A percentile compares a stretch with the other conserved stretches of the same genome.
These are phyloP conservation scores for Citrus sp. DNA, from an alignment of 345 rosid species.

Conservation along the genomic window DNA sequence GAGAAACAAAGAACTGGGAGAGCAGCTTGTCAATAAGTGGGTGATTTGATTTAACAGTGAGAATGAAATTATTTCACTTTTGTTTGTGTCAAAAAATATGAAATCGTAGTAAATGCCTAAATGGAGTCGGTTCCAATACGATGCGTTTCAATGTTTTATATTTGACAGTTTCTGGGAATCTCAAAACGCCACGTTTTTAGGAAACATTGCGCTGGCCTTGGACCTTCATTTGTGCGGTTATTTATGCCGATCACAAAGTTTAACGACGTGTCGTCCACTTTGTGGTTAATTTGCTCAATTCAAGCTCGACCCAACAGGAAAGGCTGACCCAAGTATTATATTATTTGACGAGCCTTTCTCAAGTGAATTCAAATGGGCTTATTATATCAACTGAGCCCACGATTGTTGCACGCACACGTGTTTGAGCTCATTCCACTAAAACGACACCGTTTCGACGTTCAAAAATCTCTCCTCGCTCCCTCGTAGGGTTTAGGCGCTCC, in stretches of 20 bases:
- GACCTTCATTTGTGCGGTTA: no score
- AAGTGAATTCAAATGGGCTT: no score
- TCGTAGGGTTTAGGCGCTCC: constrained; percentile 29
- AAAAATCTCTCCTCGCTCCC: neutral
- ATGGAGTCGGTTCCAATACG: neutral
- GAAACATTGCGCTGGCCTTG: no score
- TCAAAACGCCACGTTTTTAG: neutral
- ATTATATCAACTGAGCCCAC: neutral
- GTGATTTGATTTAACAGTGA: neutral
- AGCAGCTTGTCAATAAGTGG: neutral
- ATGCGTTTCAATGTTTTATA: neutral
- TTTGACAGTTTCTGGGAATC: neutral
- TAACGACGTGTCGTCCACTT: no score
- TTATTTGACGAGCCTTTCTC: no score
- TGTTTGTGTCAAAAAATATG: neutral
- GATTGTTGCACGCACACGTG: fast-evolving
- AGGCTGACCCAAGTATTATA: no score
- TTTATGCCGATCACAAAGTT: no score
- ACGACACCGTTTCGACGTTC: constrained; percentile 8
- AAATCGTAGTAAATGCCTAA: neutral
- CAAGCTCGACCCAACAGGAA: no score
- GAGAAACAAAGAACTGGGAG: neutral
- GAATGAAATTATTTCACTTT: neutral
- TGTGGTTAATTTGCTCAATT: no score
- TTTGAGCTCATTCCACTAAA: neutral